Evolutionary conservation across 805 yeast genomes (phyloP).

Genomic region (Hanseniaspora thailandica): DNA sequence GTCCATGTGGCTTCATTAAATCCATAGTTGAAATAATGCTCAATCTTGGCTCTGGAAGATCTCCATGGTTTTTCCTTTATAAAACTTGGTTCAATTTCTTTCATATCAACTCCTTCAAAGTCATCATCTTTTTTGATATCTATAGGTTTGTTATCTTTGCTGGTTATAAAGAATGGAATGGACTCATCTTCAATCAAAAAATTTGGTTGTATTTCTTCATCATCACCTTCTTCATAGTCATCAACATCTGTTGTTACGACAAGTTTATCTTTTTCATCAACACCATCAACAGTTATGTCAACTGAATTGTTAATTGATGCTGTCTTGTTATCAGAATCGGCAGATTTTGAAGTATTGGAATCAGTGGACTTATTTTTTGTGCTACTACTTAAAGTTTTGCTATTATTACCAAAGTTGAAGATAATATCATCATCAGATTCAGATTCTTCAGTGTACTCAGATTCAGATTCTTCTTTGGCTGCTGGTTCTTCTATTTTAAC

Average conservation of each 20-base stretch:
- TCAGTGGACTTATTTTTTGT: background rate
- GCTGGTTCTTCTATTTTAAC: slow-evolving; percentile 3
- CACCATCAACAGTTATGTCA: background rate
- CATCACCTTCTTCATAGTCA: slow-evolving; percentile 4
- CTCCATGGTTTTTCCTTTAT: slow-evolving; percentile 96
- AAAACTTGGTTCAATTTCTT: slow-evolving; percentile 66
- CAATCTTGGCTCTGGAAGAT: slow-evolving; percentile 86
- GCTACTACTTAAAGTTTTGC: slow-evolving; percentile 4
- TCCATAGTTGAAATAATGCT: slow-evolving; percentile 93
- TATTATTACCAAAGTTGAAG: slow-evolving; percentile 10
- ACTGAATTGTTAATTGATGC: background rate
- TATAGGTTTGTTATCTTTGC: slow-evolving; percentile 20
- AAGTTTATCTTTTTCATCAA: background rate
- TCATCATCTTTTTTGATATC: slow-evolving; percentile 28
- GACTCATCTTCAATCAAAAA: slow-evolving; percentile 12
- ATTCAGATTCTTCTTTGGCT: background rate
- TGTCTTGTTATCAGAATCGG: background rate
- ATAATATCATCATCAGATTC: slow-evolving; percentile 13
- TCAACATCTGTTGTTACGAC: background rate
- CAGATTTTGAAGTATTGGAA: background rate
- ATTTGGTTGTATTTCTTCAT: slow-evolving; percentile 6
- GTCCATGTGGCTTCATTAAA: slow-evolving; percentile 96
- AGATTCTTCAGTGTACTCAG: slow-evolving; percentile 8
- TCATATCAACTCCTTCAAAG: slow-evolving; percentile 68
- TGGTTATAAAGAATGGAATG: slow-evolving; percentile 11